A percentile compares a stretch with the other conserved stretches of the same genome.
phyloP scores from a whole-genome alignment of 2,329 filamentous ascomycete genomes.

The Trichoderma sp. region DNA sequence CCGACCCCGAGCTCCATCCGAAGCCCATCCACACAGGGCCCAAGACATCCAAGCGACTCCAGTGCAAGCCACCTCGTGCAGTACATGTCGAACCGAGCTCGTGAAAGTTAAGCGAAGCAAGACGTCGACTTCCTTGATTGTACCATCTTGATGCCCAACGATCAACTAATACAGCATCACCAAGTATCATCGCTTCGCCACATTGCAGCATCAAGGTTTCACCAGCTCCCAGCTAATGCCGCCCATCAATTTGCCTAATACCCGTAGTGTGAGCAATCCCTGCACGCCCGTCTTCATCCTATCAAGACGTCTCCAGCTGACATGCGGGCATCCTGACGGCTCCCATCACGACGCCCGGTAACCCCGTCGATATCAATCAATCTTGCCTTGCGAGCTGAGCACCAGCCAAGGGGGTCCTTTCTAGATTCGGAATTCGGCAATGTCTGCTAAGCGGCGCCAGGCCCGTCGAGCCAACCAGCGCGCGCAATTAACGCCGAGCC shows the following conservation, averaged over 20 bases:
- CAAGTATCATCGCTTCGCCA: neutral
- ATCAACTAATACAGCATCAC: neutral
- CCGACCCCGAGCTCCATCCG: conserved; percentile 25
- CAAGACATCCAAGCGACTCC: neutral
- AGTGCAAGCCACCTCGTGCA: no score
- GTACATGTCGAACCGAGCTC: neutral
- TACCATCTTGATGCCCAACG: neutral
- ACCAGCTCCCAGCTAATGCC: neutral
- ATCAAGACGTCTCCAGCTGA: neutral
- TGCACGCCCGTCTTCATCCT: neutral
- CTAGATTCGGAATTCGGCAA: conserved; percentile 3
- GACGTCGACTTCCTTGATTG: neutral
- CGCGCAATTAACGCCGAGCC: neutral
- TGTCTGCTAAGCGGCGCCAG: neutral
- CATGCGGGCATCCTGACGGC: neutral
- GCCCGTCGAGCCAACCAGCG: neutral
- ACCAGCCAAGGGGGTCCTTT: neutral
- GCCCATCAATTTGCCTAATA: neutral
- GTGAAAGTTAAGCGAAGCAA: neutral
- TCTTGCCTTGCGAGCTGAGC: neutral
- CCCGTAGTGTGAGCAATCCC: neutral
- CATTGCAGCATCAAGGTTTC: neutral
- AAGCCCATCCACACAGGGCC: neutral
- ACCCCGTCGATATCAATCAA: neutral
- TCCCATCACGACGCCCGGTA: neutral